phyloP scores from a whole-genome alignment of 1,139 yeast species.

The Candida albicans region DNA sequence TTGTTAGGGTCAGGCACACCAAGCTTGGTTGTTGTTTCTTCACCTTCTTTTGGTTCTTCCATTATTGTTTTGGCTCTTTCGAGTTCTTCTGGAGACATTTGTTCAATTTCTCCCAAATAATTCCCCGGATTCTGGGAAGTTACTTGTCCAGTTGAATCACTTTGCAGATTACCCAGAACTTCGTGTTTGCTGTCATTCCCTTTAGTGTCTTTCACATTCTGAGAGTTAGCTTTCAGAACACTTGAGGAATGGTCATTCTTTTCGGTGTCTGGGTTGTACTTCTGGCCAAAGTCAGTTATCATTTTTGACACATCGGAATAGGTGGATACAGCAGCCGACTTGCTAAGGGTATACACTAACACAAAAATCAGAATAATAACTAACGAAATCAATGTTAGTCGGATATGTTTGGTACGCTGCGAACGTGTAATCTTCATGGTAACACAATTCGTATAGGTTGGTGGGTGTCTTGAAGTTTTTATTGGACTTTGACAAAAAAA shows the following conservation, averaged over 20 bases:
- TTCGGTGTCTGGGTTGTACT: no score
- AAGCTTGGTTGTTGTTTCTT: neutral
- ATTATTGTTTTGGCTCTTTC: conserved; percentile 8
- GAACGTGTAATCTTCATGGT: neutral
- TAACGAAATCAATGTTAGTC: neutral
- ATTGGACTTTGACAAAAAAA: neutral
- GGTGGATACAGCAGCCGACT: neutral
- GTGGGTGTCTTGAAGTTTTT: neutral
- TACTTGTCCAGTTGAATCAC: neutral
- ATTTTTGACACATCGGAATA: neutral
- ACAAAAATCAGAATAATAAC: neutral
- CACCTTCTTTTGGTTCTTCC: neutral
- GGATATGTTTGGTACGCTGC: neutral
- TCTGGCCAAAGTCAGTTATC: neutral
- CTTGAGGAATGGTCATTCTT: no score
- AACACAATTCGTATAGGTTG: neutral
- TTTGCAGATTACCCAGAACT: neutral
- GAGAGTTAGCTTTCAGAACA: no score
- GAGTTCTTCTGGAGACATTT: conserved; percentile 19
- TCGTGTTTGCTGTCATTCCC: neutral
- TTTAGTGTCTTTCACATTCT: neutral
- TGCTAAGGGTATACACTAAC: neutral
- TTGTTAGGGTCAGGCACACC: conserved; percentile 9
- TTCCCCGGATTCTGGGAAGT: conserved; percentile 19
- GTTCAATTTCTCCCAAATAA: conserved; percentile 26